Evolutionary conservation across 306 rosid genomes (phyloP).

Genomic region (Malus sieversii): DNA sequence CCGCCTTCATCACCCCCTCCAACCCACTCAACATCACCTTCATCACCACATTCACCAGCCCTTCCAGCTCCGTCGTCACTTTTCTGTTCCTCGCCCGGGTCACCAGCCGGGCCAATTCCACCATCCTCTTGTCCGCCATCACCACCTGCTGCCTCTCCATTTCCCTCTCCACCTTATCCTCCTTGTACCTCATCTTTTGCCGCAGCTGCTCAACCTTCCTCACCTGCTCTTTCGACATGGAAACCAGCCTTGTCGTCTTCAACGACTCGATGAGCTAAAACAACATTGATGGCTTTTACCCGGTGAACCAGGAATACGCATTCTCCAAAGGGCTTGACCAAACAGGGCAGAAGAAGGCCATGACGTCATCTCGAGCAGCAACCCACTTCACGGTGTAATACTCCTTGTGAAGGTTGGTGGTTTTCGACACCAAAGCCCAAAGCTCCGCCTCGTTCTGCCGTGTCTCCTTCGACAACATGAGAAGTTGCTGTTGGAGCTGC

Average conservation of each 20-base stretch:
- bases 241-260: neutral
- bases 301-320: constrained; percentile 30
- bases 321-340: constrained; percentile 41
- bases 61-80: constrained; percentile 3
- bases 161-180: constrained; percentile 37
- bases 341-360: constrained; percentile 42
- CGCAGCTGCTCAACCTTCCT: neutral
- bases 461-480: neutral
- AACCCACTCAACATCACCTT: constrained; percentile 35
- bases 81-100: constrained; percentile 4
- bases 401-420: constrained; percentile 46
- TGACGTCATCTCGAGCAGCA: constrained; percentile 41
- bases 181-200: constrained; percentile 22
- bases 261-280: constrained; percentile 16
- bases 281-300: constrained; percentile 43
- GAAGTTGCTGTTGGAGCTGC: constrained; percentile 25
- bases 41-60: constrained; percentile 32
- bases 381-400: constrained; percentile 68
- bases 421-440: constrained; percentile 25
- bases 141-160: constrained; percentile 46
- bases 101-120: neutral
- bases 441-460: constrained; percentile 17
- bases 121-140: constrained; percentile 37
- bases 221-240: constrained; percentile 21
- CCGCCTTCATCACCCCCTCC: constrained; percentile 61